A percentile compares a stretch with the other conserved stretches of the same genome.
phyloP scores from a whole-genome alignment of 345 rosid species.

The Citrus australasica region DNA sequence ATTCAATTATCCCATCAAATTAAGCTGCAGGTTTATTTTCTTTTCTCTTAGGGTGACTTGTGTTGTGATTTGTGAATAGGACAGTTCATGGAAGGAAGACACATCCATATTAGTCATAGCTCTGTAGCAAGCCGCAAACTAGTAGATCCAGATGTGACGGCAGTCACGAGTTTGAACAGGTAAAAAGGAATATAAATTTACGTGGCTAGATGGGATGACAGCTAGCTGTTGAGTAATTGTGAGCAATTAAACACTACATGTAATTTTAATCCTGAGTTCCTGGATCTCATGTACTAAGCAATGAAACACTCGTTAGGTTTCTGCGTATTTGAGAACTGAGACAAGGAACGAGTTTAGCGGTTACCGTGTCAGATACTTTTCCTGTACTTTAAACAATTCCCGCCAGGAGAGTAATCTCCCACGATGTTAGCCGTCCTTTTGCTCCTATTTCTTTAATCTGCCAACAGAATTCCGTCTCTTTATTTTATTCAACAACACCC shows the following conservation, averaged over 20 bases:
- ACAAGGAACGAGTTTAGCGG: constrained; percentile 44
- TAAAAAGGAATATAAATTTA: background rate
- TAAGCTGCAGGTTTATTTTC: background rate
- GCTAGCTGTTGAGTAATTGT: too few relatives aligned
- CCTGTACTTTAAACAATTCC: constrained; percentile 6
- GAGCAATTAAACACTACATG: too few relatives aligned
- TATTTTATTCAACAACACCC: constrained; percentile 26
- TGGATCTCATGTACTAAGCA: background rate
- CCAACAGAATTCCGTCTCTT: constrained; percentile 12
- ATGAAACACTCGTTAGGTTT: constrained; percentile 26
- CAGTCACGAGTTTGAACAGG: background rate
- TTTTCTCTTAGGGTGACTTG: background rate
- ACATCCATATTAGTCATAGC: background rate
- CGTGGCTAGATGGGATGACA: too few relatives aligned
- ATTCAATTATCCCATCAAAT: too few relatives aligned
- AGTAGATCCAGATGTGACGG: background rate
- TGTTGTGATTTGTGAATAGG: background rate
- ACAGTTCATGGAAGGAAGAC: background rate
- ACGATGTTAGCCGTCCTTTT: constrained; percentile 47
- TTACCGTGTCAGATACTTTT: constrained; percentile 32
- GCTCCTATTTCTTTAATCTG: constrained; percentile 13
- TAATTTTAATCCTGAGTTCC: background rate
- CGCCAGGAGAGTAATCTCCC: constrained; percentile 28
- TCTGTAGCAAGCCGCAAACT: background rate
- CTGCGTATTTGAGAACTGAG: constrained; percentile 12